Percentiles rank a stretch among this genome's conserved stretches.
Evolutionary conservation across 345 rosid genomes (phyloP).

Genomic region (Kernera saxatilis): DNA sequence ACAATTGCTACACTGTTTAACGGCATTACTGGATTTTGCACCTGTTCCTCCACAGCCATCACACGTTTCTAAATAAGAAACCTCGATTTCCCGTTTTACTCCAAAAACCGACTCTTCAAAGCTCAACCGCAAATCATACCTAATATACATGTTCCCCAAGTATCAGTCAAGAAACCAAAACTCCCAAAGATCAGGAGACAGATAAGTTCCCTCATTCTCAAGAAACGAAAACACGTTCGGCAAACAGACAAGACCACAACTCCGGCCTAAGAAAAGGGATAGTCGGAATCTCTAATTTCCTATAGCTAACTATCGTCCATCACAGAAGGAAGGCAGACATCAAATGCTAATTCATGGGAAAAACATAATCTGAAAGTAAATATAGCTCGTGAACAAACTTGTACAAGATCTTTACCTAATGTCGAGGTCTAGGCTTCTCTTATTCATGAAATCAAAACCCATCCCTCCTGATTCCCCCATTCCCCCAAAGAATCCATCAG

Average conservation of each 20-base stretch:
- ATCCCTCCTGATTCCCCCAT: conserved; percentile 50
- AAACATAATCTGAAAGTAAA: background rate
- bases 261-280: background rate
- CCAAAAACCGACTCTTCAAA: conserved; percentile 91
- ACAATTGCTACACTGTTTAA: conserved; percentile 62
- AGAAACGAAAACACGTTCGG: background rate
- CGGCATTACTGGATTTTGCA: conserved; percentile 55
- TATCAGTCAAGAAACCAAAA: background rate
- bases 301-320: background rate
- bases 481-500: conserved; percentile 63
- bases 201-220: background rate
- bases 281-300: background rate
- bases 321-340: background rate
- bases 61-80: conserved; percentile 65
- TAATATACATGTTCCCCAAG: conserved; percentile 16
- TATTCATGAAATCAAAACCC: conserved; percentile 51
- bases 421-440: conserved; percentile 56
- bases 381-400: background rate
- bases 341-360: background rate
- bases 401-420: conserved; percentile 38
- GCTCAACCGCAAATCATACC: conserved; percentile 70
- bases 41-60: conserved; percentile 77
- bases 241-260: background rate
- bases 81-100: conserved; percentile 55
- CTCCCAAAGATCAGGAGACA: background rate